Percentiles rank a stretch among this genome's conserved stretches.
These are phyloP conservation scores for Spiraea crenata DNA, from an alignment of 331 rosid genomes.

Conservation along the genomic window DNA sequence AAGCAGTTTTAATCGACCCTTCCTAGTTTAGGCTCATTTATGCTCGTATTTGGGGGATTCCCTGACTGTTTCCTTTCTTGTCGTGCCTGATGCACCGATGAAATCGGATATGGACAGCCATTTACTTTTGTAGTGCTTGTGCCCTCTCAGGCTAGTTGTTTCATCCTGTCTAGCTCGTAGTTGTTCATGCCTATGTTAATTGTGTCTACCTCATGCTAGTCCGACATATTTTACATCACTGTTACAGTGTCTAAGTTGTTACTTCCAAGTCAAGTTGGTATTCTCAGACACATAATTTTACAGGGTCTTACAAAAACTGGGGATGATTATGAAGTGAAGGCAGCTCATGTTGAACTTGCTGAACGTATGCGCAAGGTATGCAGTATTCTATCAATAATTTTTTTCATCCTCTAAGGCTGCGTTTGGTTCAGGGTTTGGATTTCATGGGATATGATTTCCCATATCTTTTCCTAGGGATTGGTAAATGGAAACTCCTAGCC, in stretches of 20 bases:
- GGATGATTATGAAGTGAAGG: conserved; percentile 97
- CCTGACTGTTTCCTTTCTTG: background rate
- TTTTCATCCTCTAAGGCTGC: too few relatives aligned
- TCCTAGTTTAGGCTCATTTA: background rate
- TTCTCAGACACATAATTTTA: conserved; percentile 26
- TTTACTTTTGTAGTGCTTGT: background rate
- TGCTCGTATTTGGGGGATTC: background rate
- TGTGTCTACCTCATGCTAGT: background rate
- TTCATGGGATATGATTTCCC: too few relatives aligned
- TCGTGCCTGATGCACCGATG: background rate
- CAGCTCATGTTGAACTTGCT: conserved; percentile 98
- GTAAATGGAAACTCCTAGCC: too few relatives aligned
- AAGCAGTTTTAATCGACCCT: background rate
- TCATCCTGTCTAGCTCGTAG: background rate
- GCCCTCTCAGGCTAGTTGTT: background rate
- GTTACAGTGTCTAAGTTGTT: background rate
- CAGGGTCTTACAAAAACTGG: conserved; percentile 97
- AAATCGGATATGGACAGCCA: background rate
- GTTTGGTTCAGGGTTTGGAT: too few relatives aligned
- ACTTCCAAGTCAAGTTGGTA: background rate
- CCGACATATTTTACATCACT: background rate
- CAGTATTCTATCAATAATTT: background rate
- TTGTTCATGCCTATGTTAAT: background rate
- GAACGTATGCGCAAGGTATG: conserved; percentile 99
- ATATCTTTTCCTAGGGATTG: too few relatives aligned